Evolutionary conservation across 2,329 filamentous ascomycete species (phyloP), one percentile per base, ranked within the genome.

Genomic region (Clonostachys solani): DNA sequence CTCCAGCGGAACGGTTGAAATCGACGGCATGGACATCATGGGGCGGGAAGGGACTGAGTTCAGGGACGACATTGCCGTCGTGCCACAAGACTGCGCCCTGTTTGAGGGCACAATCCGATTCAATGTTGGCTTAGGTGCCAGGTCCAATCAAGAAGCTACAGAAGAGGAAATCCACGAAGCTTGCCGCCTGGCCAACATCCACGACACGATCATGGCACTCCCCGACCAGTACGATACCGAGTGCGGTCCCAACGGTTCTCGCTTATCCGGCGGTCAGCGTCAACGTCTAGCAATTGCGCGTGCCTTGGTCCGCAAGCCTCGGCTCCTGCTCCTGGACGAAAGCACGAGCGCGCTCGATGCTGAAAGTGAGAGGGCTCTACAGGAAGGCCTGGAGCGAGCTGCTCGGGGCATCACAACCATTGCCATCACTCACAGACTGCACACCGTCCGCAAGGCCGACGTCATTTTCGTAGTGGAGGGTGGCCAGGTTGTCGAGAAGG

Each of bases 241-340:
- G 50, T 73, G 84, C 23, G 78, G 91, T 7, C 84, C 87, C n/a
- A 84, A 87, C 51, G 87, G 86, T 3, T 84, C 86, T 0, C 77
- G 84, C 18, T 66, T 95, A 4, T 91, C 86, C 0, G 89, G 89
- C 2, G 90, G 90, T 0, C 89, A 95, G 61, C 81, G 84, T 15
- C 89, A 95, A 63, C 78, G 89, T 1, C 66, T 95, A 13, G 83
- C 84, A 1, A 92, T 95, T 58, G 89, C 90, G 0, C 76, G 89
- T 19, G 88, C 89, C 0, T 71, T 92, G 4, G 77, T 91, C 4
- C 78, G 89, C 1, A 77, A 80, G 51, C 89, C 89, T 0, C 77
- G 84, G 42, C 73, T 95, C 2, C 65, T 95, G 16, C 78, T 95
- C 37, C 73, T 95, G 1, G 90, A 95, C 56, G 89, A 95, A 70